phyloP scores from a whole-genome alignment of 257 asterid species.

The Craterostigma plantagineum region DNA sequence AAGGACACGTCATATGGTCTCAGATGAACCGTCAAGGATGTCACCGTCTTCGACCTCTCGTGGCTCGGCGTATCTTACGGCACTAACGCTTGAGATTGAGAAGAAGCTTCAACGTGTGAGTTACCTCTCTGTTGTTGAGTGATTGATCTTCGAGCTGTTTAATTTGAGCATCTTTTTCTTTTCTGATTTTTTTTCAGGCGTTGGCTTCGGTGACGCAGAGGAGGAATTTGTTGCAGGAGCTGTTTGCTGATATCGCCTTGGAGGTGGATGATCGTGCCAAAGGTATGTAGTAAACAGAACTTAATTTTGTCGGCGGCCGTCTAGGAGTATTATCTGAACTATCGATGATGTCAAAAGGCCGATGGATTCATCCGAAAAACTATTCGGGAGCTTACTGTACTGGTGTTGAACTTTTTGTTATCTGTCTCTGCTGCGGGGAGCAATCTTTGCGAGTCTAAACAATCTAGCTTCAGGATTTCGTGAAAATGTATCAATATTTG shows the following conservation, averaged over 20 bases:
- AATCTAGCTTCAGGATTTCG: too few species aligned
- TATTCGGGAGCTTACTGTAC: too few species aligned
- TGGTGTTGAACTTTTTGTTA: too few species aligned
- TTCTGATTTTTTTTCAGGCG: slow-evolving; percentile 31
- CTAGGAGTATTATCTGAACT: too few species aligned
- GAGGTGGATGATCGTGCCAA: slow-evolving; percentile 94
- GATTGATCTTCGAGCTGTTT: neutral
- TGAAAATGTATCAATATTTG: too few species aligned
- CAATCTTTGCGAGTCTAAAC: too few species aligned
- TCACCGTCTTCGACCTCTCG: slow-evolving; percentile 37
- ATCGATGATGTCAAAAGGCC: neutral
- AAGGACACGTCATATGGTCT: too few species aligned
- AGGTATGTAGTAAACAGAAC: slow-evolving; percentile 24
- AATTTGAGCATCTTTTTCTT: neutral
- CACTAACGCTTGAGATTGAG: slow-evolving; percentile 76
- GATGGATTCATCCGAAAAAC: too few species aligned
- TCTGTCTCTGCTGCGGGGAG: too few species aligned
- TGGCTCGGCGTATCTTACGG: slow-evolving; percentile 66
- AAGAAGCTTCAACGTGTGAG: slow-evolving; percentile 87
- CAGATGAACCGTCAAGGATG: slow-evolving; percentile 22
- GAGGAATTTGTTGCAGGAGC: slow-evolving; percentile 64
- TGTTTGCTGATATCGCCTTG: slow-evolving; percentile 82
- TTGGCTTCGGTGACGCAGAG: slow-evolving; percentile 66
- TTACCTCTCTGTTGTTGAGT: neutral
- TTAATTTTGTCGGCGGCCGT: too few species aligned